These are phyloP conservation scores for Pisolithus albus DNA, from an alignment of 768 basidiomycete species.

Conservation along the genomic window DNA sequence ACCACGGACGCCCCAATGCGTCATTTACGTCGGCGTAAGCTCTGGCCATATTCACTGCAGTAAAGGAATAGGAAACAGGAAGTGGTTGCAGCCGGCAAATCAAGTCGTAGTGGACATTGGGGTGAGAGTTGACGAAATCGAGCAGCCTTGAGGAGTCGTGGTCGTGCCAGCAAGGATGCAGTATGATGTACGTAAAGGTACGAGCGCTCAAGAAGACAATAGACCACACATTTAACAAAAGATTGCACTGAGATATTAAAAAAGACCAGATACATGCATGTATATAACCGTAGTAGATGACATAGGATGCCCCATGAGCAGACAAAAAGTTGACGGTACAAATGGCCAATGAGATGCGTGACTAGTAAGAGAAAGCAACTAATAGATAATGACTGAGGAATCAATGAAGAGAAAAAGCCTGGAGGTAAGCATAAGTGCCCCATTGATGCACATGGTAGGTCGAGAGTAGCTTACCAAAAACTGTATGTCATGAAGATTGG, in stretches of 20 bases:
- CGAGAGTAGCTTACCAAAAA: slow-evolving; percentile 17
- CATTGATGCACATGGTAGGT: neutral
- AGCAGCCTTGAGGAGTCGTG: slow-evolving; percentile 16
- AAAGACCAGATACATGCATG: slow-evolving; percentile 15
- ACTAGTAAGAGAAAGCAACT: slow-evolving; percentile 17
- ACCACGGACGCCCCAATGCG: slow-evolving; percentile 51
- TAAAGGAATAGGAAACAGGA: slow-evolving; percentile 12
- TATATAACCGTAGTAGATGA: slow-evolving; percentile 18
- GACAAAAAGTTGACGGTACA: slow-evolving; percentile 23
- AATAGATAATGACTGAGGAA: slow-evolving; percentile 21
- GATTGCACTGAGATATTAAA: slow-evolving; percentile 10
- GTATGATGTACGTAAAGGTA: no score
- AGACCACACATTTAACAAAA: slow-evolving; percentile 4
- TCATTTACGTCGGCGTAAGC: slow-evolving; percentile 55
- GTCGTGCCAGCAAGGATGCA: neutral
- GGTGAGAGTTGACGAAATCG: slow-evolving; percentile 13
- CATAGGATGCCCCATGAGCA: slow-evolving; percentile 18
- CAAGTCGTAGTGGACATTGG: slow-evolving; percentile 20
- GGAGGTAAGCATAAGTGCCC: slow-evolving; percentile 8
- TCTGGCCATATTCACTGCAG: slow-evolving; percentile 34
- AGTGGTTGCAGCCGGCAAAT: slow-evolving; percentile 9
- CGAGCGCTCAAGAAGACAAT: neutral
- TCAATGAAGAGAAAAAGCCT: slow-evolving; percentile 1
- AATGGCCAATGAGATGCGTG: slow-evolving; percentile 22
- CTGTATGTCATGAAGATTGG: slow-evolving; percentile 15